Evolutionary conservation across 441 rosid genomes (phyloP).

Genomic region (Theobroma grandiflorum): DNA sequence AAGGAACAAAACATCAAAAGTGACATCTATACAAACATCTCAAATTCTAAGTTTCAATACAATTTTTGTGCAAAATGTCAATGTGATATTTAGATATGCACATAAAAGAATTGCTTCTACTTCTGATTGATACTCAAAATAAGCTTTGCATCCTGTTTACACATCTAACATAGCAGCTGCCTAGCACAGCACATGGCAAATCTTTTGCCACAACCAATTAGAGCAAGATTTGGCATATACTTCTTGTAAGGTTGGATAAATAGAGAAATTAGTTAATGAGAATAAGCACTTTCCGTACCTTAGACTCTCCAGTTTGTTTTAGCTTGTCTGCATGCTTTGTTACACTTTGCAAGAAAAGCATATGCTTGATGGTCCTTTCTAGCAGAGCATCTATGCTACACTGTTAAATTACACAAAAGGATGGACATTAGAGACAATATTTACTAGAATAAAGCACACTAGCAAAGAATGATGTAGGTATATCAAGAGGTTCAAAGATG

Average conservation of each 20-base stretch:
- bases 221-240: not conserved
- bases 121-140: not conserved
- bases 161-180: not conserved
- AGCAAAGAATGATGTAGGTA: conserved; percentile 1
- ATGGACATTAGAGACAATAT: conserved; percentile 21
- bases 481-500: conserved; percentile 2
- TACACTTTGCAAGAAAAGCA: conserved; percentile 98
- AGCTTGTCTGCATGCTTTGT: conserved; percentile 93
- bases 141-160: conserved; percentile 2
- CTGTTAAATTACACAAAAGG: conserved; percentile 52
- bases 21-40: not conserved
- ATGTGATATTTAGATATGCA: not conserved
- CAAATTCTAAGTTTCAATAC: not conserved
- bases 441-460: not conserved
- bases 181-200: not conserved
- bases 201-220: not conserved
- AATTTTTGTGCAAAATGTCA: not conserved
- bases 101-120: not conserved
- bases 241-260: not conserved
- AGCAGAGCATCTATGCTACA: conserved; percentile 96
- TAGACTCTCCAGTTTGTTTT: conserved; percentile 80
- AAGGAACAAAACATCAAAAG: conserved; percentile 7
- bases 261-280: conserved; percentile 6
- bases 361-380: conserved; percentile 92
- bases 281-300: conserved; percentile 49